Evolutionary conservation across 306 rosid genomes (phyloP).

Genomic region (Delonix regia): DNA sequence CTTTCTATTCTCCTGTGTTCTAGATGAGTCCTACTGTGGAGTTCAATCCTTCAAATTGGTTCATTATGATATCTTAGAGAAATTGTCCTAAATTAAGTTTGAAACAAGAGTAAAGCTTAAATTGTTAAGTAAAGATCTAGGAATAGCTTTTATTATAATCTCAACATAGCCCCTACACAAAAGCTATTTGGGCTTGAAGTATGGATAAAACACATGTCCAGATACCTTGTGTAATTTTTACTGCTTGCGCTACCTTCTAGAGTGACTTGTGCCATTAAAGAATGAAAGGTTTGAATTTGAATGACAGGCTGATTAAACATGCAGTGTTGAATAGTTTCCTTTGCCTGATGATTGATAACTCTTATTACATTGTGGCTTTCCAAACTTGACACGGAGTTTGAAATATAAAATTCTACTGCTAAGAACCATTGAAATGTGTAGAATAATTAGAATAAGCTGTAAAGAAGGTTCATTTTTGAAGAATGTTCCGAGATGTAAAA

Average conservation of each 20-base stretch:
- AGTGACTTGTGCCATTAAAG: neutral
- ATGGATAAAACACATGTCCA: neutral
- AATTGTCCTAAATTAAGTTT: slow-evolving; percentile 19
- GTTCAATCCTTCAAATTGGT: slow-evolving; percentile 19
- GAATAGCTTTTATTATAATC: neutral
- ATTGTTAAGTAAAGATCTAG: neutral
- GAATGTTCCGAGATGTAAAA: too few species aligned
- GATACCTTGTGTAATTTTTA: neutral
- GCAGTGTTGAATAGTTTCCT: neutral
- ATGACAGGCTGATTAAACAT: neutral
- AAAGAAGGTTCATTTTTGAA: too few species aligned
- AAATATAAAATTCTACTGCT: neutral
- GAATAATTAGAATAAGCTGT: too few species aligned
- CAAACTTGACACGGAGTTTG: neutral
- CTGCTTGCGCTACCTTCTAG: too few species aligned
- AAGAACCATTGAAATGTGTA: neutral
- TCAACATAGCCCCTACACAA: neutral
- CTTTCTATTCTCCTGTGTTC: neutral
- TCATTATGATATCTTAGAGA: neutral
- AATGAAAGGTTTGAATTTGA: neutral
- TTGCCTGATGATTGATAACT: neutral
- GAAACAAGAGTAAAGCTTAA: neutral
- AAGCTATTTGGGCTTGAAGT: neutral
- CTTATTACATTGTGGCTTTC: neutral
- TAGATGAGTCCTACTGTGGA: neutral